phyloP scores from a whole-genome alignment of 768 basidiomycete genomes.

The Mycena vitilis region DNA sequence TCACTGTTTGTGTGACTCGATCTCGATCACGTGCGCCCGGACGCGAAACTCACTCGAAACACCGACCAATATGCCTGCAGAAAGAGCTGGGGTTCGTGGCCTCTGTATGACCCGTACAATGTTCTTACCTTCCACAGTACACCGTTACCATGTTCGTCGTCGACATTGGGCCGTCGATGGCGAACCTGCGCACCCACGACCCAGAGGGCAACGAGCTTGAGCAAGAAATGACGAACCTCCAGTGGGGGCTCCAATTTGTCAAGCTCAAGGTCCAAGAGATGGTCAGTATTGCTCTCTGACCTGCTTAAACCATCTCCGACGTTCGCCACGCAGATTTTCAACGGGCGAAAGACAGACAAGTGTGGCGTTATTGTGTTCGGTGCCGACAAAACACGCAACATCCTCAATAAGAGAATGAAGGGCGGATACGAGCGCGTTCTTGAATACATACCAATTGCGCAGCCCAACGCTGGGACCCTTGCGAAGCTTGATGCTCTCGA shows the following conservation, averaged over 20 bases:
- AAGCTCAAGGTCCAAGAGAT: slow-evolving; percentile 94
- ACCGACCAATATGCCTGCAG: slow-evolving; percentile 70
- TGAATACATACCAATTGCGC: slow-evolving; percentile 76
- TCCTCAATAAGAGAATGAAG: slow-evolving; percentile 62
- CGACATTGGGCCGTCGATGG: slow-evolving; percentile 92
- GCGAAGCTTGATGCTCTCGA: slow-evolving; percentile 70
- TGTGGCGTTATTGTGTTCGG: slow-evolving; percentile 92
- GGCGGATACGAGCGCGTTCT: slow-evolving; percentile 81
- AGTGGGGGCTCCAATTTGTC: slow-evolving; percentile 87
- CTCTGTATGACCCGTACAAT: slow-evolving; percentile 7
- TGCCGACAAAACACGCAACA: slow-evolving; percentile 80
- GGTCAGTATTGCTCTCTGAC: slow-evolving; percentile 55
- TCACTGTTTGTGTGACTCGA: slow-evolving; percentile 4
- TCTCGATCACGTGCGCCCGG: slow-evolving; percentile 46
- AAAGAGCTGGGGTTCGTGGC: slow-evolving; percentile 79
- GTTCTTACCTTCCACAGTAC: slow-evolving; percentile 61
- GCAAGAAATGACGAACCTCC: slow-evolving; percentile 79
- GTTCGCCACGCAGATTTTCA: slow-evolving; percentile 74
- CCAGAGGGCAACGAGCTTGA: slow-evolving; percentile 61
- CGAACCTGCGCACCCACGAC: slow-evolving; percentile 65
- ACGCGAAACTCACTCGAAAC: slow-evolving; percentile 46
- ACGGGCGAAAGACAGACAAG: slow-evolving; percentile 92
- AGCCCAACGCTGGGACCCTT: slow-evolving; percentile 74
- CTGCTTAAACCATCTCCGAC: slow-evolving; percentile 4
- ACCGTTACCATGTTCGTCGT: slow-evolving; percentile 91